A percentile compares a stretch with the other conserved stretches of the same genome.
Evolutionary conservation across 2,329 filamentous ascomycete genomes (phyloP).

Genomic region (Trichoderma afroharzianum): DNA sequence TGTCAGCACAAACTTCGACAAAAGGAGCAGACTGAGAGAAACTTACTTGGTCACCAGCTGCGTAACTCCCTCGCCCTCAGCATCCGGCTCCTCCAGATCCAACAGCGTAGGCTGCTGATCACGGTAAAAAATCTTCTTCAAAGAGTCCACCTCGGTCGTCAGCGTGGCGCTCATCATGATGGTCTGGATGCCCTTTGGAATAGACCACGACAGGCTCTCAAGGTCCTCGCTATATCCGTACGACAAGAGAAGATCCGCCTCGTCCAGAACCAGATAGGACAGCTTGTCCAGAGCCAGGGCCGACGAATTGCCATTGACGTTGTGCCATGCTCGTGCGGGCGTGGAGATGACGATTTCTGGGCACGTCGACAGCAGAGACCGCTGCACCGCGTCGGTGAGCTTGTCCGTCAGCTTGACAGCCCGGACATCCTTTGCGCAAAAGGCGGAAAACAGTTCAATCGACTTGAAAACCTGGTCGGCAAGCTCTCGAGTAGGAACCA

Average conservation of each 20-base stretch:
- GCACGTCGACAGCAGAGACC: constrained; percentile 76
- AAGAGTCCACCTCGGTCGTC: constrained; percentile 77
- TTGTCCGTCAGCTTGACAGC: constrained; percentile 87
- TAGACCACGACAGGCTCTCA: constrained; percentile 68
- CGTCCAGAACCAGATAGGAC: constrained; percentile 80
- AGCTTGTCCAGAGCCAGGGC: constrained; percentile 69
- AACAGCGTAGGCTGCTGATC: constrained; percentile 65
- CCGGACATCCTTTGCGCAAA: constrained; percentile 79
- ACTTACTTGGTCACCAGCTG: constrained; percentile 80
- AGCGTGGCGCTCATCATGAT: constrained; percentile 93
- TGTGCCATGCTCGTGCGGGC: constrained; percentile 75
- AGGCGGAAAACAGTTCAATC: constrained; percentile 71
- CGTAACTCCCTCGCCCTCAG: constrained; percentile 70
- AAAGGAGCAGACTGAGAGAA: background rate
- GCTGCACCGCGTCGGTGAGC: constrained; percentile 82
- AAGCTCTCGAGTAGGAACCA: constrained; percentile 92
- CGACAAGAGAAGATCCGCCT: constrained; percentile 87
- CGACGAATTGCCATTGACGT: constrained; percentile 62
- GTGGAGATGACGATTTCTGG: constrained; percentile 92
- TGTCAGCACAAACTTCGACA: constrained; percentile 17
- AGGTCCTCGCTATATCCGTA: constrained; percentile 94
- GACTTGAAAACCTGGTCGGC: constrained; percentile 85
- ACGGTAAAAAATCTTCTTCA: constrained; percentile 82
- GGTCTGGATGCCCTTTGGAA: constrained; percentile 84
- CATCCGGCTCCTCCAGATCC: constrained; percentile 78